Conservation (phyloP, 257 asterid species). For the Ophiorrhiza pumila region DNA sequence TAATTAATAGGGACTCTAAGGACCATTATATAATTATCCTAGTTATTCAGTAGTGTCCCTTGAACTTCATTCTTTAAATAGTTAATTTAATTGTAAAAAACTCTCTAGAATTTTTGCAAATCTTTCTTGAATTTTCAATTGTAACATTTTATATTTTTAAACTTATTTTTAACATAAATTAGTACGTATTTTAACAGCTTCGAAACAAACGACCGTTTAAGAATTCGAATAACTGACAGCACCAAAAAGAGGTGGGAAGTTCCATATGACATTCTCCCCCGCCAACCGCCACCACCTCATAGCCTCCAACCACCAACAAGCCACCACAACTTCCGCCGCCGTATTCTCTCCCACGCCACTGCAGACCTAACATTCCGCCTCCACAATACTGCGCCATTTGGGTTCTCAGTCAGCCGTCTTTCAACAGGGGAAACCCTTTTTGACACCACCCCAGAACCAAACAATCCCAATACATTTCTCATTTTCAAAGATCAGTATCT, state of each 20-base stretch:
- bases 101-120: too few species aligned
- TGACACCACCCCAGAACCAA: conserved; percentile 25
- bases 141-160: too few species aligned
- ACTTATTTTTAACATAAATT: too few species aligned
- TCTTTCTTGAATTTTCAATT: too few species aligned
- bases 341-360: conserved; percentile 19
- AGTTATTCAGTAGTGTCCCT: too few species aligned
- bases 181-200: too few species aligned
- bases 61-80: too few species aligned
- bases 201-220: conserved; percentile 31
- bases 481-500: conserved; percentile 78
- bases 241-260: conserved; percentile 42
- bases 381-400: conserved; percentile 36
- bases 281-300: neutral
- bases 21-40: too few species aligned
- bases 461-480: conserved; percentile 24
- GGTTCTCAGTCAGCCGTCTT: conserved; percentile 33
- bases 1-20: too few species aligned
- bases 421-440: conserved; percentile 40
- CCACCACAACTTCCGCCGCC: neutral
- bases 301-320: too few species aligned
- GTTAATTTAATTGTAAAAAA: too few species aligned
- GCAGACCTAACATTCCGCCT: conserved; percentile 37
- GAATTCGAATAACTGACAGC: conserved; percentile 37
- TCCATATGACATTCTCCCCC: conserved; percentile 32